These are phyloP conservation scores for Schizophyllum commune DNA, from an alignment of 1,284 basidiomycete species.

Conservation along the genomic window DNA sequence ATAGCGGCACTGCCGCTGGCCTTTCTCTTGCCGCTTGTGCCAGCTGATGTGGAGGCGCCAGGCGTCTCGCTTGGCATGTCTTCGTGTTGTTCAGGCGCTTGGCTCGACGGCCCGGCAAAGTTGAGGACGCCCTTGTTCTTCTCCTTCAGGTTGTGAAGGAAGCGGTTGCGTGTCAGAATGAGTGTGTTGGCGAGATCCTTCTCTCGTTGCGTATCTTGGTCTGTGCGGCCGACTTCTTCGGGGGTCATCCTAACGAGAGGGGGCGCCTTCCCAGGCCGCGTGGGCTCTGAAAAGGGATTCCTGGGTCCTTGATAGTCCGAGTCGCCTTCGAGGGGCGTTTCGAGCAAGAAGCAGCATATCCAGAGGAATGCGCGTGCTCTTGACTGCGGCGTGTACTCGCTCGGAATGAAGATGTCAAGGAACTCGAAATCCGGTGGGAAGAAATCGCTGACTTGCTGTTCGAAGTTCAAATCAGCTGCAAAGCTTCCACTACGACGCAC, in stretches of 20 bases:
- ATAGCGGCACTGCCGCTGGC: neutral
- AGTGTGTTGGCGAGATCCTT: conserved; percentile 27
- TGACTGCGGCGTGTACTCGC: conserved; percentile 48
- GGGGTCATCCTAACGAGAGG: conserved; percentile 30
- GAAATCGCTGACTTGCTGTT: conserved; percentile 43
- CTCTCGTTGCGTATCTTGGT: conserved; percentile 40
- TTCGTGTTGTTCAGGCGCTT: conserved; percentile 11
- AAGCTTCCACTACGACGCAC: conserved; percentile 12
- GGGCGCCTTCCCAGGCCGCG: conserved; percentile 35
- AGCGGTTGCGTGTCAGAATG: conserved; percentile 28
- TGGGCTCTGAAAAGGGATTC: conserved; percentile 53
- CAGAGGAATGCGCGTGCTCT: conserved; percentile 64
- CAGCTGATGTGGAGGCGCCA: neutral
- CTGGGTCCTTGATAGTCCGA: conserved; percentile 26
- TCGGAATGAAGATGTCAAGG: conserved; percentile 60
- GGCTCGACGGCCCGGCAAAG: neutral
- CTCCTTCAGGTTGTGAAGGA: conserved; percentile 14
- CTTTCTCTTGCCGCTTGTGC: neutral
- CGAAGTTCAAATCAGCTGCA: neutral
- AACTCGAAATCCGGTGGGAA: conserved; percentile 56
- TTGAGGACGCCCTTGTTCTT: conserved; percentile 26
- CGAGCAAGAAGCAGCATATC: conserved; percentile 54
- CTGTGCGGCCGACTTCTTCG: conserved; percentile 40
- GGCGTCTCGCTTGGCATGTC: conserved; percentile 15
- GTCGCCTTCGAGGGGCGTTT: conserved; percentile 31